Conservation (phyloP, 1,284 basidiomycete species). For the Melampsora larici-populina region DNA sequence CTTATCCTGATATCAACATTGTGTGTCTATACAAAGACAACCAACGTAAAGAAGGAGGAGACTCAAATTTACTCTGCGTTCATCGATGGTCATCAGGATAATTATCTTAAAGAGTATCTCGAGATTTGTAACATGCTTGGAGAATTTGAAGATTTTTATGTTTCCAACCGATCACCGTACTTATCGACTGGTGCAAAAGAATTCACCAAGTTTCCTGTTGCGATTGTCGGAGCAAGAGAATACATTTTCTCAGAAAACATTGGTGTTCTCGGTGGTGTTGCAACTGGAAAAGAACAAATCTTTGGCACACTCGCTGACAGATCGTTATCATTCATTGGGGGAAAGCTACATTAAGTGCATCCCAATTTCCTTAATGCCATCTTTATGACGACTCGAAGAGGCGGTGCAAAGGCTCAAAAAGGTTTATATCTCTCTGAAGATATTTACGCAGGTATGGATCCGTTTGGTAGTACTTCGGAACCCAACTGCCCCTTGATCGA, state of each 20-base stretch:
- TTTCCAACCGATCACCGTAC: conserved; percentile 85
- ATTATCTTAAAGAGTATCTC: conserved; percentile 98
- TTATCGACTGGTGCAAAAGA: conserved; percentile 64
- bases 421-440: conserved; percentile 97
- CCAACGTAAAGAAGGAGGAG: conserved; percentile 84
- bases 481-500: conserved; percentile 95
- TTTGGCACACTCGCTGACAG: conserved; percentile 96
- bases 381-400: conserved; percentile 97
- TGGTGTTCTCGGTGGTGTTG: conserved; percentile 95
- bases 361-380: conserved; percentile 98
- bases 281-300: conserved; percentile 98
- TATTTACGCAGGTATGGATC: conserved; percentile 99
- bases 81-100: conserved; percentile 98
- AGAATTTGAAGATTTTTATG: conserved; percentile 92
- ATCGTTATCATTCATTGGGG: conserved; percentile 93
- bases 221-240: conserved; percentile 96
- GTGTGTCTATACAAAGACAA: conserved; percentile 97
- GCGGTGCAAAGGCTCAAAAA: conserved; percentile 98
- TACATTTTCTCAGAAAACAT: conserved; percentile 99
- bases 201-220: conserved; percentile 82
- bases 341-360: conserved; percentile 97
- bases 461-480: conserved; percentile 96
- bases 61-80: conserved; percentile 90
- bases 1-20: conserved; percentile 98
- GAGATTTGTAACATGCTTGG: conserved; percentile 98